These are phyloP conservation scores for Tetraselmis chui DNA, from an alignment of 139 green algal genomes.

Conservation along the genomic window DNA sequence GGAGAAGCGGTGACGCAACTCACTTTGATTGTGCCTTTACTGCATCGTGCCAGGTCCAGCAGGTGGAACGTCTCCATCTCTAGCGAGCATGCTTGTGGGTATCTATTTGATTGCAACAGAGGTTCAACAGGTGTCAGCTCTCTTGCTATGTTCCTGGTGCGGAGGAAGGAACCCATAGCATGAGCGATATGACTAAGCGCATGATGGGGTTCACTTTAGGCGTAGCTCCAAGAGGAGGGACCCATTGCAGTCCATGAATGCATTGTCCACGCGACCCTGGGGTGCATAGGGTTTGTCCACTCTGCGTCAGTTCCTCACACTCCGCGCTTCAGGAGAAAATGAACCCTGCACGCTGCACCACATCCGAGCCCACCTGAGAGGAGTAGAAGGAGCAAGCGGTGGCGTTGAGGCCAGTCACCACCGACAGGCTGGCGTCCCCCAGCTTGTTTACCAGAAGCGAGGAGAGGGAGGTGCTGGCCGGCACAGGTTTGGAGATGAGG, in stretches of 20 bases:
- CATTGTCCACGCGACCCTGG: constrained; percentile 27
- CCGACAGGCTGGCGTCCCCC: constrained; percentile 7
- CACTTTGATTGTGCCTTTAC: no score
- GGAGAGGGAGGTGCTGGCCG: constrained; percentile 32
- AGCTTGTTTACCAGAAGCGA: constrained; percentile 30
- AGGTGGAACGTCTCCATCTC: constrained; percentile 82
- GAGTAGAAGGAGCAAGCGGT: constrained; percentile 72
- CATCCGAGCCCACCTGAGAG: constrained; percentile 43
- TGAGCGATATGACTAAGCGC: no score
- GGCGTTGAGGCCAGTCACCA: constrained; percentile 60
- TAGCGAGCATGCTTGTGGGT: constrained; percentile 35
- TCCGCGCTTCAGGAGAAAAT: not conserved
- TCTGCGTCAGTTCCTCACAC: not conserved
- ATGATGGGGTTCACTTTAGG: no score
- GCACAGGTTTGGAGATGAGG: constrained; percentile 33
- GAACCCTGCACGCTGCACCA: not conserved
- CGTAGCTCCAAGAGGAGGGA: constrained; percentile 37
- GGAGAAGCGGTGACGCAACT: no score
- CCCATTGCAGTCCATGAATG: constrained; percentile 61
- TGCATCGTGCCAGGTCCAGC: constrained; percentile 58
- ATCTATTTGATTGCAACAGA: no score
- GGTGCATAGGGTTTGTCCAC: no score
- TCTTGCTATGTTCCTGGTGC: no score
- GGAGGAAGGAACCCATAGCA: no score
- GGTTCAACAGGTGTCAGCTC: no score